Evolutionary conservation across 2,329 filamentous ascomycete species (phyloP).

Genomic region (Lachnellula cervina): DNA sequence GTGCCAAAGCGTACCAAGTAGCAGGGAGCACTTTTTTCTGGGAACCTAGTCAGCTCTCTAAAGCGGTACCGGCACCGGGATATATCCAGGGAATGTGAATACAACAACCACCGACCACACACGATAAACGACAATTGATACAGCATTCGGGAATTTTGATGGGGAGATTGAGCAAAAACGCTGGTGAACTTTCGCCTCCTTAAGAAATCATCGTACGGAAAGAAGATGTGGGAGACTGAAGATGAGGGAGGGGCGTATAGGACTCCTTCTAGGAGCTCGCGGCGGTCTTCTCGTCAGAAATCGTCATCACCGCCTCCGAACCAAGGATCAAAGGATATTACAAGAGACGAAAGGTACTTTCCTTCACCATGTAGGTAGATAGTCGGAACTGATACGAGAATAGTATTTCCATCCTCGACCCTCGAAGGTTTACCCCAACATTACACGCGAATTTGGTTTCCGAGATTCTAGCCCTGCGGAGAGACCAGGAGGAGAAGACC

Average conservation of each 20-base stretch:
- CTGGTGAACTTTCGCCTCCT: neutral
- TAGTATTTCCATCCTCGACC: slow-evolving; percentile 66
- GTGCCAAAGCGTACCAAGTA: slow-evolving; percentile 18
- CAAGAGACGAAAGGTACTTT: slow-evolving; percentile 54
- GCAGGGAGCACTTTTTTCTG: slow-evolving; percentile 10
- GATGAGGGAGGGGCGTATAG: slow-evolving; percentile 56
- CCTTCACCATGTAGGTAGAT: slow-evolving; percentile 38
- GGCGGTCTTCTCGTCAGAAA: slow-evolving; percentile 34
- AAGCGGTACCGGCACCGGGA: slow-evolving; percentile 10
- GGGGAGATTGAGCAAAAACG: neutral
- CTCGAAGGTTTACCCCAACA: slow-evolving; percentile 89
- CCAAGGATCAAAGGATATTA: slow-evolving; percentile 53
- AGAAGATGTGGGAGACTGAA: slow-evolving; percentile 58
- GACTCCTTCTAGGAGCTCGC: slow-evolving; percentile 65
- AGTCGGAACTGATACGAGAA: slow-evolving; percentile 13
- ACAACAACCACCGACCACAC: neutral
- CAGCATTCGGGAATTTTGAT: slow-evolving; percentile 6
- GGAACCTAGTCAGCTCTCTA: slow-evolving; percentile 9
- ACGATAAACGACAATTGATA: slow-evolving; percentile 2
- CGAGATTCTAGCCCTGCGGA: slow-evolving; percentile 80
- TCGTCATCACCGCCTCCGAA: slow-evolving; percentile 57
- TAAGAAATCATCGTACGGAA: slow-evolving; percentile 27
- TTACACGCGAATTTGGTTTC: slow-evolving; percentile 91
- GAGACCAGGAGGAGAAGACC: slow-evolving; percentile 87
- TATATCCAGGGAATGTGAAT: slow-evolving; percentile 4